Percentiles rank a stretch among this genome's conserved stretches.
Conservation (phyloP, 1,284 basidiomycete genomes). For the Exobasidium rhododendri region DNA sequence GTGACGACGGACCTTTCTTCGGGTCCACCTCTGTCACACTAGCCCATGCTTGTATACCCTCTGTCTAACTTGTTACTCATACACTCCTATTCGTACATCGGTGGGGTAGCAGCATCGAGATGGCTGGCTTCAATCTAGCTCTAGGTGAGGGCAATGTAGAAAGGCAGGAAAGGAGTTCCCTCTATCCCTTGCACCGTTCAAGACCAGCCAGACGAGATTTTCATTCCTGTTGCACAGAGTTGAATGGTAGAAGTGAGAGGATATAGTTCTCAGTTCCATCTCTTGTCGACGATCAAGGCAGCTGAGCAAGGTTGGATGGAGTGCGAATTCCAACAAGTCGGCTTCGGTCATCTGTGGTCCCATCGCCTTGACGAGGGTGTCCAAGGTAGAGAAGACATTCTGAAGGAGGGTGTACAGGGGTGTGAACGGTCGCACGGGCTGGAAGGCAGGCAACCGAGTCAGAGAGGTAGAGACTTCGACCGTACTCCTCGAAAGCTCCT, state of each 20-base stretch:
- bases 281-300: conserved; percentile 1
- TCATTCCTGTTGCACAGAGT: not conserved
- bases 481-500: not conserved
- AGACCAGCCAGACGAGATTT: conserved; percentile 4
- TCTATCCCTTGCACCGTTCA: not conserved
- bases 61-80: too few species aligned
- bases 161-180: not conserved
- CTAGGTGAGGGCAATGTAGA: not conserved
- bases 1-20: too few species aligned
- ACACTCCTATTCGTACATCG: too few species aligned
- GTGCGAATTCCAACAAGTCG: not conserved
- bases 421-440: not conserved
- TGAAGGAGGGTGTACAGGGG: not conserved
- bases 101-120: too few species aligned
- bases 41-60: too few species aligned
- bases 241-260: not conserved
- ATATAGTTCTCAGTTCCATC: not conserved
- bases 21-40: too few species aligned
- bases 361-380: conserved; percentile 6
- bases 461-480: not conserved
- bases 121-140: not conserved
- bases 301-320: conserved; percentile 8
- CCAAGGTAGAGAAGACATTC: not conserved
- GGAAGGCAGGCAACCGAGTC: not conserved
- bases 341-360: not conserved